phyloP scores from a whole-genome alignment of 2,329 filamentous ascomycete species.

The Colletotrichum cordylinicola region DNA sequence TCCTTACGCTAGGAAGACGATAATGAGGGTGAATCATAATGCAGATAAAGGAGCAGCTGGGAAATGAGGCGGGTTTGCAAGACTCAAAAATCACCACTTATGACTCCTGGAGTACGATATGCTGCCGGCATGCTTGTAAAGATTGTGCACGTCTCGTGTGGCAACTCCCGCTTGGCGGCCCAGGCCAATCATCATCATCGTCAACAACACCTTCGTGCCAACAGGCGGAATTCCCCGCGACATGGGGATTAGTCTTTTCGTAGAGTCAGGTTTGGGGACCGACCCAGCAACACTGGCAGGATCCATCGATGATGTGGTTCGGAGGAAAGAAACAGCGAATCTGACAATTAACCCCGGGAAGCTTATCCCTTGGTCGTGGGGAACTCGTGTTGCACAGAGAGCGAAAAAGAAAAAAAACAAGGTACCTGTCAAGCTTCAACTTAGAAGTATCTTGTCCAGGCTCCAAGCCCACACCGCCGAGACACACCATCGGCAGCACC shows the following conservation, averaged over 20 bases:
- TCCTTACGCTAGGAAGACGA: neutral
- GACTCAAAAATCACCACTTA: neutral
- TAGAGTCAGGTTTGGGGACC: neutral
- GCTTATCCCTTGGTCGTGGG: neutral
- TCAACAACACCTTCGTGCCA: neutral
- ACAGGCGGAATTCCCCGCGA: neutral
- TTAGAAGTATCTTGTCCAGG: neutral
- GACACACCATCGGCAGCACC: neutral
- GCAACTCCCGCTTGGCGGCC: no score
- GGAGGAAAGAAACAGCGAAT: constrained; percentile 8
- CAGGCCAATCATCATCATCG: no score
- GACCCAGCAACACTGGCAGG: neutral
- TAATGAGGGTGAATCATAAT: neutral
- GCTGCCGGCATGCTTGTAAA: neutral
- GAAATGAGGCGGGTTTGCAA: neutral
- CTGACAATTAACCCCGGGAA: neutral
- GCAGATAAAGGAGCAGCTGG: neutral
- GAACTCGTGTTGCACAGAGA: neutral
- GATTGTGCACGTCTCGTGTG: no score
- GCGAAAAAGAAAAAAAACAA: neutral
- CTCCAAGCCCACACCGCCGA: neutral
- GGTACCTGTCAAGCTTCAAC: neutral
- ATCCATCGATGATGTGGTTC: neutral
- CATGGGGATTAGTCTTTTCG: neutral
- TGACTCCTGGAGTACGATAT: neutral